phyloP scores from a whole-genome alignment of 1,284 basidiomycete genomes.

The Ganoderma lingzhi region DNA sequence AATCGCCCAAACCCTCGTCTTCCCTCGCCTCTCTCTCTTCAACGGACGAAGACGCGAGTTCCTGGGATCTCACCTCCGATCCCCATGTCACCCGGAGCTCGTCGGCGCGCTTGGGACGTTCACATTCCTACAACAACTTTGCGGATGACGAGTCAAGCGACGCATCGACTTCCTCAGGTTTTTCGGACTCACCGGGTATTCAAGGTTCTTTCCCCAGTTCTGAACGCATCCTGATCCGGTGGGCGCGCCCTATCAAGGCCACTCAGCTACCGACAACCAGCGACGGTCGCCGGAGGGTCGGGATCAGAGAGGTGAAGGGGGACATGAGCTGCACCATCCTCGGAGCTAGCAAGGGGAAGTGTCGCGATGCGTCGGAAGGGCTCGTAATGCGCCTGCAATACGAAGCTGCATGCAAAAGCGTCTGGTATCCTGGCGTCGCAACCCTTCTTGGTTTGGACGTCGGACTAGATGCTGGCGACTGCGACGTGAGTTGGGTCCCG shows the following conservation, averaged over 20 bases:
- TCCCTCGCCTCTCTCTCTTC: conserved; percentile 80
- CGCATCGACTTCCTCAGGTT: conserved; percentile 60
- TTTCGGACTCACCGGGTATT: conserved; percentile 69
- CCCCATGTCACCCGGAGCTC: conserved; percentile 71
- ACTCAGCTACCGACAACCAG: conserved; percentile 54
- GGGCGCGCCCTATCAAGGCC: conserved; percentile 72
- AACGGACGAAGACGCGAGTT: conserved; percentile 66
- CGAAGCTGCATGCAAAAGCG: conserved; percentile 72
- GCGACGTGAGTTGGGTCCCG: conserved; percentile 70
- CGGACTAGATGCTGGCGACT: conserved; percentile 69
- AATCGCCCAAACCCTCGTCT: conserved; percentile 52
- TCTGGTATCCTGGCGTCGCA: conserved; percentile 84
- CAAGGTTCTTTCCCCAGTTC: conserved; percentile 81
- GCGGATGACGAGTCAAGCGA: conserved; percentile 86
- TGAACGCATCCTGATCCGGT: conserved; percentile 76
- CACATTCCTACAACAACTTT: conserved; percentile 69
- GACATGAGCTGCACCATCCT: conserved; percentile 69
- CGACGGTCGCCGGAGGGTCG: conserved; percentile 68
- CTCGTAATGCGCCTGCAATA: conserved; percentile 75
- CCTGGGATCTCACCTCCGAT: conserved; percentile 81
- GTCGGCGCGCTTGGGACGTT: conserved; percentile 56
- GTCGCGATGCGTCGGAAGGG: conserved; percentile 51
- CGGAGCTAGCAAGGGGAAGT: conserved; percentile 49
- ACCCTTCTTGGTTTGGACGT: conserved; percentile 83
- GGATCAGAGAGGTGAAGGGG: conserved; percentile 69